These are phyloP conservation scores for Ophiostoma ips DNA, from an alignment of 2,329 filamentous ascomycete species.

Conservation along the genomic window DNA sequence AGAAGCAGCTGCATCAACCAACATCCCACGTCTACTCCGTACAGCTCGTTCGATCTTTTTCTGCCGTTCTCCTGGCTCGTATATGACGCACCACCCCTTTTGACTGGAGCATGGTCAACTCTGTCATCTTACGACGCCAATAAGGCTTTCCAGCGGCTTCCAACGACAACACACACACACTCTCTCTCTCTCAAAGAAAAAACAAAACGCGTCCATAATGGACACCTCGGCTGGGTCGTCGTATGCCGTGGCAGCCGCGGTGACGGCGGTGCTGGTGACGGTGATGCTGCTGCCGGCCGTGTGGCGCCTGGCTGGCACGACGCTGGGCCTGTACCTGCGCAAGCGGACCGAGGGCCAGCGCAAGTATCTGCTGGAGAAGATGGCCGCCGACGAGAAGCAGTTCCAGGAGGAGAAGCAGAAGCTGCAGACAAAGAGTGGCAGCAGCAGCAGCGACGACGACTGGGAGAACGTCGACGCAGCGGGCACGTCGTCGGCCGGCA, in stretches of 20 bases:
- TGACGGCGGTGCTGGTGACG: slow-evolving; percentile 15
- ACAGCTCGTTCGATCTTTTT: too few relatives aligned
- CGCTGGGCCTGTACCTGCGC: slow-evolving; percentile 46
- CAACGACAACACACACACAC: too few relatives aligned
- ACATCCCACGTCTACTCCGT: too few relatives aligned
- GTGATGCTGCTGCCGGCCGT: slow-evolving; percentile 24
- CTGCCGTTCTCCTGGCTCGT: too few relatives aligned
- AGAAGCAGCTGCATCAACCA: too few relatives aligned
- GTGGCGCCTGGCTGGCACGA: slow-evolving; percentile 25
- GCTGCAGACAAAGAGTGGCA: slow-evolving; percentile 13
- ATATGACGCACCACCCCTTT: neutral
- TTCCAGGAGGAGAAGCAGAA: slow-evolving; percentile 23
- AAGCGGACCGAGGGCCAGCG: slow-evolving; percentile 50
- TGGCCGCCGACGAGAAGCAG: slow-evolving; percentile 31
- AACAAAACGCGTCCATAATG: neutral
- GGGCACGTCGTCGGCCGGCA: slow-evolving; percentile 22
- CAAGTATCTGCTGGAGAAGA: slow-evolving; percentile 39
- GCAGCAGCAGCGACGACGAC: slow-evolving; percentile 37
- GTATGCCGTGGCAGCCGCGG: neutral
- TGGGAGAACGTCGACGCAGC: slow-evolving; percentile 55
- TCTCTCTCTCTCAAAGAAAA: too few relatives aligned
- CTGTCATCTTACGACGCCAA: neutral
- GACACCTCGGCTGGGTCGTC: neutral
- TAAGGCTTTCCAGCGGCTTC: neutral
- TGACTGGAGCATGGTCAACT: neutral